phyloP scores from a whole-genome alignment of 441 rosid genomes.

The Pelargonium australe region DNA sequence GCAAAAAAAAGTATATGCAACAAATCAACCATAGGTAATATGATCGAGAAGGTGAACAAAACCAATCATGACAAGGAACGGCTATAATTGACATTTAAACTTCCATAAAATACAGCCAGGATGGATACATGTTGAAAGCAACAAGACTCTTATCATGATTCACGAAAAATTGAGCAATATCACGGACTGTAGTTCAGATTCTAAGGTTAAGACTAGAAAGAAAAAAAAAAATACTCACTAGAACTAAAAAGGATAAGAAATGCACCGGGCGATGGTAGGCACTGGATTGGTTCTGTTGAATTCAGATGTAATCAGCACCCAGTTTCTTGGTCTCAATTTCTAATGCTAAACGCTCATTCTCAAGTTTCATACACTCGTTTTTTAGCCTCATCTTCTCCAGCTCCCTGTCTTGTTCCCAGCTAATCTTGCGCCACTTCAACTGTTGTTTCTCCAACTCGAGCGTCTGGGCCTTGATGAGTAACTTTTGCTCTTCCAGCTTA shows the following conservation, averaged over 20 bases:
- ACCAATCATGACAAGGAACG: too few species aligned
- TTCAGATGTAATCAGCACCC: constrained; percentile 13
- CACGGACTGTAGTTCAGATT: background rate
- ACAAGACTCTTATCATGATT: too few species aligned
- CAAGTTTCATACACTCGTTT: constrained; percentile 29
- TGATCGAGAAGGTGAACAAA: too few species aligned
- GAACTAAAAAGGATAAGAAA: background rate
- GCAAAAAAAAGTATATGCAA: too few species aligned
- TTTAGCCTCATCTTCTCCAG: constrained; percentile 29
- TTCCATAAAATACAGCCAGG: too few species aligned
- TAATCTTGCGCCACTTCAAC: constrained; percentile 18
- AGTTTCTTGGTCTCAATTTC: constrained; percentile 21
- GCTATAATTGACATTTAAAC: too few species aligned
- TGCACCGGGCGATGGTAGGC: too few species aligned
- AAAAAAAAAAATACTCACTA: background rate
- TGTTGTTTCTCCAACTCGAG: constrained; percentile 24
- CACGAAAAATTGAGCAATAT: too few species aligned
- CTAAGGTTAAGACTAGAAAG: background rate
- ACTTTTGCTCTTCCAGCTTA: constrained; percentile 21
- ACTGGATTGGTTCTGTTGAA: background rate
- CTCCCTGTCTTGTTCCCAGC: constrained; percentile 23
- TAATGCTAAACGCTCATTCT: constrained; percentile 19
- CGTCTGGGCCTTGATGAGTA: constrained; percentile 19
- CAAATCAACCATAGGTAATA: too few species aligned
- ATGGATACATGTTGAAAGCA: too few species aligned